A percentile compares a stretch with the other conserved stretches of the same genome.
Evolutionary conservation across 768 basidiomycete genomes (phyloP).

Genomic region (Lactarius hatsudake): DNA sequence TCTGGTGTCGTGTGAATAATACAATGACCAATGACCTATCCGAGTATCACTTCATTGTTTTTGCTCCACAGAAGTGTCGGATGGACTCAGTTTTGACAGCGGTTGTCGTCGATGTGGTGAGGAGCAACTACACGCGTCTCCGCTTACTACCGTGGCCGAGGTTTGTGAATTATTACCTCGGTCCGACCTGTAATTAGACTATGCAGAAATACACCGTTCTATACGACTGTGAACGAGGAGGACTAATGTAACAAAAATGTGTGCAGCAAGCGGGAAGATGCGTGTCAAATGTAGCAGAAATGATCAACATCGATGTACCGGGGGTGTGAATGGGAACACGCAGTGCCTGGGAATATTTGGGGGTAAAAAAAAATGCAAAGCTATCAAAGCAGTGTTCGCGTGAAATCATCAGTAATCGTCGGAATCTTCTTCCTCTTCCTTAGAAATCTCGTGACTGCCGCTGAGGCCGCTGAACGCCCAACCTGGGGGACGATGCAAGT

Average conservation of each 20-base stretch:
- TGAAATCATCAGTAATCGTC: slow-evolving; percentile 26
- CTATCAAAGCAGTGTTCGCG: slow-evolving; percentile 17
- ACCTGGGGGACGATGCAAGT: slow-evolving; percentile 65
- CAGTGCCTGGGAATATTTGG: slow-evolving; percentile 9
- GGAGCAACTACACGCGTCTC: neutral
- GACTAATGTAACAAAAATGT: slow-evolving; percentile 27
- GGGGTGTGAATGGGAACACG: slow-evolving; percentile 12
- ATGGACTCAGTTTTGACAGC: neutral
- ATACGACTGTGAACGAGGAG: slow-evolving; percentile 22
- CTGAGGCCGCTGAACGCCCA: slow-evolving; percentile 71
- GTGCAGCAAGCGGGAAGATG: slow-evolving; percentile 24
- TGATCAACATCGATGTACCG: slow-evolving; percentile 20
- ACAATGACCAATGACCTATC: neutral
- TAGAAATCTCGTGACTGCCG: slow-evolving; percentile 33
- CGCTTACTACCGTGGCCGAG: neutral
- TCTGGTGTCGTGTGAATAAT: neutral
- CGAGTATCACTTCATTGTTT: neutral
- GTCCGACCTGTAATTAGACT: slow-evolving; percentile 20
- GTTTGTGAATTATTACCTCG: neutral
- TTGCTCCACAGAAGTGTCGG: neutral
- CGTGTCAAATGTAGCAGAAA: slow-evolving; percentile 28
- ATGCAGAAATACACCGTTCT: slow-evolving; percentile 25
- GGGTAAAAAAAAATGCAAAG: slow-evolving; percentile 12
- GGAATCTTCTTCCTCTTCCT: slow-evolving; percentile 19
- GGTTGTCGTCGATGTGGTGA: neutral